Base-by-base conservation (phyloP, 2,329 filamentous ascomycete species). In the Fulvia fulva region DNA sequence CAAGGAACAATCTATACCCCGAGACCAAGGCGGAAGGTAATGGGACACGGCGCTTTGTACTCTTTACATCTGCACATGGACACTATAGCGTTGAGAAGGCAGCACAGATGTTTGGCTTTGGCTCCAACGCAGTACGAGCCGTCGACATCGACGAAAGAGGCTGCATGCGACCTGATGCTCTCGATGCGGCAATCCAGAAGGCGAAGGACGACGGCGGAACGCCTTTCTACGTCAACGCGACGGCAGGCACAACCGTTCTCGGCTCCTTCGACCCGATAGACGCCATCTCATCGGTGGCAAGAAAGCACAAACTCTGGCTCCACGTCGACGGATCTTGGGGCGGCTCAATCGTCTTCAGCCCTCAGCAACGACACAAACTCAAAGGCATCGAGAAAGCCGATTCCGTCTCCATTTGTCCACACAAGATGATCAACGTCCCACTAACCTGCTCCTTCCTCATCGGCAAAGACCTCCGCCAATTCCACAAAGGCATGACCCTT, bases 11-110 rank as follows among this genome's bases (percentile, higher is more conserved):
- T 0, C 80, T 97, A 2, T 96, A 86, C 71, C 92, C 93, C 0
- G 80, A 84, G 9, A 91, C 87, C 53, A 96, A 96, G 74, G 77
- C 77, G 0, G 73, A 82, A 1, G 94, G 94, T 16, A 91, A 91
- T 69, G 82, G 79, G 1, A 70, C 71, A 3, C 75, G 79, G 61
- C 80, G 82, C 21, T 93, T 97, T 68, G 87, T 91, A 21, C 76
- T 97, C 55, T 97, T 97, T 77, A 97, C 93, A 2, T 90, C 87
- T 65, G 85, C 82, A 0, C 91, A 97, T 73, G 92, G 93, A 0
- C 94, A 97, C 79, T 99, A 97, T 78, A 92, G 87, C 5, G 84
- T 97, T 25, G 91, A 96, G 69, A 97, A 97, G 77, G 92, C 91
- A 2, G 92, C 92, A n/a, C 88, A 93, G 71, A 88, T 93, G 70